Base-by-base conservation (phyloP, 73 alveolate genomes). In the Symbiodinium pilosum region DNA sequence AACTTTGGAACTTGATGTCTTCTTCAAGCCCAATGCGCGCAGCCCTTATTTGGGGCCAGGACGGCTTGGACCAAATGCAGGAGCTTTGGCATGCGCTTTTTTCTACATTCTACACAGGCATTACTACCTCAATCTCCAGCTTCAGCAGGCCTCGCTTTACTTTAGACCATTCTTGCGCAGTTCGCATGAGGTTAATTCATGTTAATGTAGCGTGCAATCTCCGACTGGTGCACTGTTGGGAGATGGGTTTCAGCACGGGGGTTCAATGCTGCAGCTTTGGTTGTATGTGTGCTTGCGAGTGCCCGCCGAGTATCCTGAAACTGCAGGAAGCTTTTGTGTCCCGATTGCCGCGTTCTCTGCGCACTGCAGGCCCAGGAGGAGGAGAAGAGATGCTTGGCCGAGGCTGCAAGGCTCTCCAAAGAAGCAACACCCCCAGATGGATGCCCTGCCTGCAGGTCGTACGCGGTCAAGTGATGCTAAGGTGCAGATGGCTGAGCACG, bases 401-500 rank as follows among this genome's bases (percentile, higher is more conserved):
- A 91, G 43, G 96, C 96, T 30, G 73, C 87, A 18, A 83, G 96
- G 24, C 87, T 91, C 30, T 39, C 96, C 41, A 91, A 71, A 32
- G 96, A 91, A 85, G 96, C 87, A 21, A 36, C 39, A 40, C 4
- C 51, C 43, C 40, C 34, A 75, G 44, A 36, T 36, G 44, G 34
- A 32, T 11, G 86, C 36, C 86, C 44, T 75, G 36, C 28, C 44
- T 14, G 51, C 20, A 47, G n/a, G 42, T n/a, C 32, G 9, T 75
- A 34, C 11, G 86, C 42, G 18, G 44, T 26, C 44, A 64, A 16
- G 8, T 20, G 83, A 5, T 16, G 8, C 75, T 18, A 16, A 91
- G 96, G 96, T 91, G 88, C 96, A 91, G 83, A 91, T 91, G 96
- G 96, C 96, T 24, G 96, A 91, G 52, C 43, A 85, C 43, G 96